Base-by-base conservation (phyloP, 2,329 filamentous ascomycete species). In the Gyromitra esculenta region DNA sequence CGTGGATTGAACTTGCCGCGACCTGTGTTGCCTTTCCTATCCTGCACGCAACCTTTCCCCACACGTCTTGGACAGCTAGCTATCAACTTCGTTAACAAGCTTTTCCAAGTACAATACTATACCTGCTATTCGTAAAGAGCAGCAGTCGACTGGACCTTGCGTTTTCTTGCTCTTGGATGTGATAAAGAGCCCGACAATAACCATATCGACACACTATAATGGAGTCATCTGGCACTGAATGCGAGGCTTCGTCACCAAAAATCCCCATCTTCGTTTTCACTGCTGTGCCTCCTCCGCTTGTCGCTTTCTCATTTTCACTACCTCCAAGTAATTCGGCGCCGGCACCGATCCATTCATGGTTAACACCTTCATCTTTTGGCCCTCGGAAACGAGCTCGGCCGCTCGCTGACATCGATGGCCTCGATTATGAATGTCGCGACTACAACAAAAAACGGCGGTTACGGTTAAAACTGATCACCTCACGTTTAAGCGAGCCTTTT, bases 391-490 rank as follows among this genome's bases (percentile, higher is more conserved):
- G 89, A 41, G 81, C 82, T 21, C 86, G 90, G 31, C 83, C 85
- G 4, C 79, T 84, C 1, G 86, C 87, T 45, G 89, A 91, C 78
- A 87, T 91, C 56, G 89, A 91, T 76, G 88, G 86, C 69, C 87
- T 85, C 65, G 85, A 86, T 79, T 88, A 87, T 0, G 85, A 73
- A 25, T 73, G 63, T 56, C 85, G 37, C 80, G 79, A n/a, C 79
- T 89, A 73, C 82, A 85, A 81, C 86, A 93, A 93, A 85, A 93
- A 92, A 83, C 88, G 91, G 31, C 86, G 91, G 2, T 84, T 92
- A 2, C 86, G 89, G 0, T 84, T 88, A 1, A 83, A 87, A 21
- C 86, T 92, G 56, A 88, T 92, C 81, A 93, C 91, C 0, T 92
- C 90, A 21, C 87, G 90, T 6, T 88, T 93, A 0, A 92, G 90